These are phyloP conservation scores for Colletotrichum truncatum DNA, from an alignment of 2,329 filamentous ascomycete species.

Conservation along the genomic window DNA sequence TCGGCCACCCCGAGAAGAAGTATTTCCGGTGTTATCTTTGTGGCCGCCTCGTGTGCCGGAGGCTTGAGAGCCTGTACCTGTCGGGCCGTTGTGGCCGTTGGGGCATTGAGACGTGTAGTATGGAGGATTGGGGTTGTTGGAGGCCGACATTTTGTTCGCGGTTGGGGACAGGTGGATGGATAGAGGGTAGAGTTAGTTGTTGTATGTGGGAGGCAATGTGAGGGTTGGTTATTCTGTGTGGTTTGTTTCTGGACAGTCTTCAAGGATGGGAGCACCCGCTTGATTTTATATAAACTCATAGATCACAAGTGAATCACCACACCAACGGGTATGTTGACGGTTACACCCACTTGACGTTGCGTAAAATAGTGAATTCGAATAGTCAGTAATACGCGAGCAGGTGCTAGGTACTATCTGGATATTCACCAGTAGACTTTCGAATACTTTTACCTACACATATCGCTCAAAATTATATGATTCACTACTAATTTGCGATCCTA, in stretches of 20 bases:
- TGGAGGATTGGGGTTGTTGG: background rate
- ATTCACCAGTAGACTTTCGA: no score
- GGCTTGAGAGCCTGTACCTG: background rate
- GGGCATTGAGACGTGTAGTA: background rate
- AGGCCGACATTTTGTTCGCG: background rate
- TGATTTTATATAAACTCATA: background rate
- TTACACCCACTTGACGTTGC: background rate
- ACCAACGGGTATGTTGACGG: background rate
- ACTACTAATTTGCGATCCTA: no score
- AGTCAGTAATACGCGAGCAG: no score
- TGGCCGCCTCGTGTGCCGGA: background rate
- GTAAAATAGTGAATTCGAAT: background rate
- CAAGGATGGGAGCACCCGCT: no score
- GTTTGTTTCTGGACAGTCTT: no score
- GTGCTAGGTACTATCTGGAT: no score
- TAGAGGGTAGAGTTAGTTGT: no score
- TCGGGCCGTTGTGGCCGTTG: background rate
- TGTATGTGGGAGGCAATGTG: no score
- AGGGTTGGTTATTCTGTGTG: no score
- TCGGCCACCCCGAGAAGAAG: background rate
- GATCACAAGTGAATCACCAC: background rate
- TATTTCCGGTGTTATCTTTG: background rate
- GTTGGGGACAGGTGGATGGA: no score
- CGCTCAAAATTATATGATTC: no score
- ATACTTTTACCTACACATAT: no score